Percentiles rank a stretch among this genome's conserved stretches.
Conservation (phyloP, 768 basidiomycete species). For the Roridomyces roridus region DNA sequence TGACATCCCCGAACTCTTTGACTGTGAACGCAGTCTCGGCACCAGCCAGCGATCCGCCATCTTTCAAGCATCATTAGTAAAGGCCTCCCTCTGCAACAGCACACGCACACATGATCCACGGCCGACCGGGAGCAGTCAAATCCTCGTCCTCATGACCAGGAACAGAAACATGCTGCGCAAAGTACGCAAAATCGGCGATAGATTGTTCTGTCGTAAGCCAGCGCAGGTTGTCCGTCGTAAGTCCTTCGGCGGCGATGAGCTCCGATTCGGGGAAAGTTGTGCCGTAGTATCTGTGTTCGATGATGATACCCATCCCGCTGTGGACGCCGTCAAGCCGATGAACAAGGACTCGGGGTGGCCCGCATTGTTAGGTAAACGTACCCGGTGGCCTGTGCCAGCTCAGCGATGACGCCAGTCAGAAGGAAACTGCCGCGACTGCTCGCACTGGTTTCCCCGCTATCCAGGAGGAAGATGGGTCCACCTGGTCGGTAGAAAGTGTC, state of each 20-base stretch:
- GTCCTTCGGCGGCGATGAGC: constrained; percentile 2
- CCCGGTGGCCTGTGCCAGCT: constrained; percentile 16
- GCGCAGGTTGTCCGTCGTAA: constrained; percentile 19
- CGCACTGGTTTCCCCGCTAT: constrained; percentile 21
- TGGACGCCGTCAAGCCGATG: neutral
- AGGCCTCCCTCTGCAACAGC: neutral
- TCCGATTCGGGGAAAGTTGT: constrained; percentile 10
- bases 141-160: constrained; percentile 17
- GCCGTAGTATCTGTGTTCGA: constrained; percentile 22
- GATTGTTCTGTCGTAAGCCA: constrained; percentile 19
- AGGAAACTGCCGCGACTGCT: constrained; percentile 4
- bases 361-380: constrained; percentile 1
- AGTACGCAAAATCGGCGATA: constrained; percentile 21
- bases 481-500: constrained; percentile 21
- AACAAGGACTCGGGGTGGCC: neutral
- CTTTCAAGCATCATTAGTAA: too few species aligned
- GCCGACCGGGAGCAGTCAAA: constrained; percentile 13
- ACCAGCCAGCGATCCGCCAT: constrained; percentile 18
- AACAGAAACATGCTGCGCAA: constrained; percentile 8
- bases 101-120: constrained; percentile 17
- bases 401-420: constrained; percentile 13
- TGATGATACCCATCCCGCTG: constrained; percentile 17
- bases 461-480: constrained; percentile 17
- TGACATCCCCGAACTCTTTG: constrained; percentile 10
- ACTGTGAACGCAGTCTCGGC: constrained; percentile 15